Base-by-base conservation (phyloP, 2,329 filamentous ascomycete species). In the Cordyceps pruinosa region DNA sequence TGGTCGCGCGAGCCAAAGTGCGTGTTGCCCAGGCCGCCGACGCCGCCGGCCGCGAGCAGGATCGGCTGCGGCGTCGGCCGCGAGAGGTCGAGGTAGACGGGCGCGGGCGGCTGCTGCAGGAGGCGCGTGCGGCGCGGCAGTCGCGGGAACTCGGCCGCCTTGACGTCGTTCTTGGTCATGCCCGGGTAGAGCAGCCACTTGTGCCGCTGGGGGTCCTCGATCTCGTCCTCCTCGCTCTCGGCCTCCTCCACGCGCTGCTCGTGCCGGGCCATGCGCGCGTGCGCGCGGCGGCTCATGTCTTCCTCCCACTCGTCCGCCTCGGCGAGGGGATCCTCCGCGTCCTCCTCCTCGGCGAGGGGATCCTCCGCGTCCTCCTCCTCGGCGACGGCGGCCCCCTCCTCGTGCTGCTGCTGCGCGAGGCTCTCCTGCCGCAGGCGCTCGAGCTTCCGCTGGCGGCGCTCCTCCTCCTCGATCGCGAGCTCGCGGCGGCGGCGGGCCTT, bases 131-230 rank as follows among this genome's bases (percentile, higher is more conserved):
- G 79, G 44, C 70, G 70, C 1, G 79, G 80, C 9, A 84, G 69
- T 4, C 72, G 72, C 19, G 82, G 82, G 23, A 83, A 76, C 25
- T 72, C 69, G 7, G 81, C 65, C 53, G 68, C 73, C 52, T 68
- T 86, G 65, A 86, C 82, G n/a, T 91, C 88, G 0, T 84, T 83
- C 47, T 86, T 80, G 17, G 80, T 78, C 55, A 90, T 80, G 4
- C 90, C 90, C 0, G 93, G 92, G 69, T 95, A 95, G 12, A 96
- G 76, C 35, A 96, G 77, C 86, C 90, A 97, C 67, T 92, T 91
- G 60, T 89, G 82, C 49, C 85, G 80, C 59, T 75, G 70, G 15
- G 73, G 74, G 41, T 79, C 75, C 10, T 74, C 70, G 21, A 72
- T 72, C 25, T 75, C 74, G 4, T 72, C 70, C 3, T 73, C 72